Conservation (phyloP, 345 rosid genomes). For the Dimocarpus longan region DNA sequence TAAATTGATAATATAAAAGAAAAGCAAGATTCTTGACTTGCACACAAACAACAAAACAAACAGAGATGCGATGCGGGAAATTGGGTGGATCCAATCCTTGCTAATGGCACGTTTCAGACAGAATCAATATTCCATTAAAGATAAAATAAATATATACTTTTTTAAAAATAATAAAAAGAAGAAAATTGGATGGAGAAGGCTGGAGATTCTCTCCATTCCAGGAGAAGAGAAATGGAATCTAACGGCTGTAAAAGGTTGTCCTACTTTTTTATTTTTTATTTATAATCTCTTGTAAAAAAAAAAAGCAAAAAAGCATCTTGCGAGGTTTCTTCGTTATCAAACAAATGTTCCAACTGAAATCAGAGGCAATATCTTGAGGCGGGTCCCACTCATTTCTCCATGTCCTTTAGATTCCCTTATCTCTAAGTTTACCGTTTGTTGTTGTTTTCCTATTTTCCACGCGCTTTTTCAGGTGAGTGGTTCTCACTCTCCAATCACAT, state of each 20-base stretch:
- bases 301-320: slow-evolving; percentile 4
- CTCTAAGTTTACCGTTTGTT: slow-evolving; percentile 15
- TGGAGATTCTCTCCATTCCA: slow-evolving; percentile 36
- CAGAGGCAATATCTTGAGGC: slow-evolving; percentile 15
- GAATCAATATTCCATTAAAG: not conserved
- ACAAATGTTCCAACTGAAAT: slow-evolving; percentile 17
- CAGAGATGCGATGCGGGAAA: slow-evolving; percentile 58
- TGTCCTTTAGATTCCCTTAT: slow-evolving; percentile 41
- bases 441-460: too few species aligned
- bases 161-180: not conserved
- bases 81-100: slow-evolving; percentile 38
- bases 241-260: slow-evolving; percentile 48
- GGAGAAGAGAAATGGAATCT: slow-evolving; percentile 42
- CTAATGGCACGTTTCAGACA: slow-evolving; percentile 14
- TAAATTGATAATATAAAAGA: not conserved
- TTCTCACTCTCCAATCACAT: too few species aligned
- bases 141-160: not conserved
- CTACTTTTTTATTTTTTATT: slow-evolving; percentile 10
- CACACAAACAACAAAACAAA: slow-evolving; percentile 44
- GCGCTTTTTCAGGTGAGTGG: too few species aligned
- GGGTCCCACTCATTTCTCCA: slow-evolving; percentile 28
- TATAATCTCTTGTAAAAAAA: not conserved
- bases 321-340: not conserved
- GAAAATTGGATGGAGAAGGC: not conserved
- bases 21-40: slow-evolving; percentile 32